Base-by-base conservation (phyloP, 2,329 filamentous ascomycete species). In the Pseudocercospora cruenta region DNA sequence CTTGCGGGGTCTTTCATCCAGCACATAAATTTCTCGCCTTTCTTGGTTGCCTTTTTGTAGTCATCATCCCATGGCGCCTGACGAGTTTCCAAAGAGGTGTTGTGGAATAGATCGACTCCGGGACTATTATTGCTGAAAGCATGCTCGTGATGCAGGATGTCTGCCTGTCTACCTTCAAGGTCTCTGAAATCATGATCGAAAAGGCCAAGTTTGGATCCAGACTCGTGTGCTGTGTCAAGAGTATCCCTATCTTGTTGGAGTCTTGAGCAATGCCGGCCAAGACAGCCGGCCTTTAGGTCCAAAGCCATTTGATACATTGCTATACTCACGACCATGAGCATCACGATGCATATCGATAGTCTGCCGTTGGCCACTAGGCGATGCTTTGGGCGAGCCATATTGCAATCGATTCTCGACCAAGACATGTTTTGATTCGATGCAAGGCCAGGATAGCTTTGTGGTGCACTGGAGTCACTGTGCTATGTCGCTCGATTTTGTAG, bases 1-100 rank as follows among this genome's bases (percentile, higher is more conserved):
- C 31, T 21, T 2, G 43, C 16, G 26, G 53, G 58, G 12, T 62
- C 59, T 16, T 59, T 43, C 39, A 66, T 24, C 24, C 31, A 62
- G 59, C 59, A 59, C 16, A 59, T 39, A 7, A 66, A 58, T 16
- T 51, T 43, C 31, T 62, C 36, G 5, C 64, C 59, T 24, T 66
- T 66, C 24, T 62, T 45, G 7, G 24, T 45, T 16, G 54, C 26
- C 16, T 53, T 22, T 36, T 65, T 59, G 43, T 55, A 62, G 16
- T 54, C 51, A 26, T n/a, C 24, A 7, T 5, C 6, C 51, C 51
- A 54, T 12, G 51, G 24, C 2, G 24, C 24, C n/a, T 54, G 51
- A 28, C 51, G 51, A 28, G 22, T 16, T n/a, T 39, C 36, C 36
- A 39, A 39, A 36, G 33, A 36, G 9, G 33, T 4, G 5, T 36